Evolutionary conservation across 2,329 filamentous ascomycete species (phyloP).

Genomic region (Pseudopyricularia cyperi): DNA sequence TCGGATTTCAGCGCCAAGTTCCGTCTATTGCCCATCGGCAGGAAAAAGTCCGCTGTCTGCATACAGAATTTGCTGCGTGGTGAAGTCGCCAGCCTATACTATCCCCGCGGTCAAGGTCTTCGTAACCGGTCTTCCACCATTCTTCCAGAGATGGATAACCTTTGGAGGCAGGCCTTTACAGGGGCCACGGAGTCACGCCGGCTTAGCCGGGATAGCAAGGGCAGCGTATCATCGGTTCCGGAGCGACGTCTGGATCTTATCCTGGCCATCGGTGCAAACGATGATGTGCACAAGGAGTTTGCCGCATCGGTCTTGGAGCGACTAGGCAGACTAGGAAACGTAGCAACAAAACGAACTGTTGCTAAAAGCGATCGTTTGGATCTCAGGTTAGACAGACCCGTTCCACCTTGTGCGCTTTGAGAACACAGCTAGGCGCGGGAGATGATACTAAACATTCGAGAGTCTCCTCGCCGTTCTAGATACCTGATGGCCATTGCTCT

Average conservation of each 20-base stretch:
- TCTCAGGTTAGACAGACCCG: conserved; percentile 30
- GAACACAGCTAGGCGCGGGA: no score
- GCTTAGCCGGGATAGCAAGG: conserved; percentile 9
- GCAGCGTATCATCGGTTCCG: not conserved
- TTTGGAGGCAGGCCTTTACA: conserved; percentile 41
- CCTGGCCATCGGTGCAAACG: conserved; percentile 44
- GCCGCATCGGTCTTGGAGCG: conserved; percentile 32
- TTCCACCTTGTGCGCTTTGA: not conserved
- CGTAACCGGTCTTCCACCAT: conserved; percentile 33
- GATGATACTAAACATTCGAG: not conserved
- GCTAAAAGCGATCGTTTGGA: conserved; percentile 44
- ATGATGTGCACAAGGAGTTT: conserved; percentile 37
- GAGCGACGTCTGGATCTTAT: conserved; percentile 39
- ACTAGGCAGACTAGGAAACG: conserved; percentile 41
- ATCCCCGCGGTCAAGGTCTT: conserved; percentile 30
- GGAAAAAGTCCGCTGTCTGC: conserved; percentile 32
- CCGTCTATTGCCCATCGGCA: conserved; percentile 27
- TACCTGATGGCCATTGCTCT: conserved; percentile 49
- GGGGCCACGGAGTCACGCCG: conserved; percentile 17
- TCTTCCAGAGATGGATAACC: conserved; percentile 31
- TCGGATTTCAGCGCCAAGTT: conserved; percentile 22
- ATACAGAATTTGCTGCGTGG: conserved; percentile 45
- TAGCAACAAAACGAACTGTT: conserved; percentile 25
- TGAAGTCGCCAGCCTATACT: conserved; percentile 37
- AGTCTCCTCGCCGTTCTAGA: conserved; percentile 18